Evolutionary conservation across 2,329 filamentous ascomycete genomes (phyloP), one percentile per base, ranked within the genome.

Genomic region (Hypoxylon sp.): DNA sequence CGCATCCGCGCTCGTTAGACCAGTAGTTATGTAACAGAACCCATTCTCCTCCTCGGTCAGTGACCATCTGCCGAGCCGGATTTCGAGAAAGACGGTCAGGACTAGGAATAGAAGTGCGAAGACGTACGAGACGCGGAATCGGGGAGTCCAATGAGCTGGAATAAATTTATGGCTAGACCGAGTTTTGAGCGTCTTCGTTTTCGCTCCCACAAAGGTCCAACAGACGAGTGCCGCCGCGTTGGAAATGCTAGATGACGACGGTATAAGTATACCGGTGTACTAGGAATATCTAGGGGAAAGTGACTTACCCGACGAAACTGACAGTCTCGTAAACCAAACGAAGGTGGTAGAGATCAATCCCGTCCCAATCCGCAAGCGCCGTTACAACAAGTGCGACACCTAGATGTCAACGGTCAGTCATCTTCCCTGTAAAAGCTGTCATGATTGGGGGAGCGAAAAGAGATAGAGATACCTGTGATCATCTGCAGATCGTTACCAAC

Each of bases 401-500:
- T 67, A 53, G 6, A n/a, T 1, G 44, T 30, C 8, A 7, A 32
- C 1, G 5, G 34, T 66, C 6, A 66, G 64, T 46, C 3, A 32
- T 5, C 17, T 44, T 41, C 28, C 26, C 22, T 11, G 3, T 6
- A 4, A n/a, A 34, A 44, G 10, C 19, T n/a, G 20, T n/a, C n/a
- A 17, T 2, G 6, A 11, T 22, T 22, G 24, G 1, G 3, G 6
- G 34, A 53, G 37, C 26, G 30, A 6, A 49, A 34, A 5, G 8
- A 6, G 24, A 41, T 49, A 43, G 13, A 47, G 32, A 70, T 68
- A 39, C 74, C 74, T 1, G 74, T 68, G 13, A 74, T 65, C 61
- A 74, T 70, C 61, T 77, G 75, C 52, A 77, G 67, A 43, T 77
- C 74, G 20, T 74, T 76, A 17, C 75, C 74, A 1, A 73, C 63